These are phyloP conservation scores for Boletus tomentosulus DNA, from an alignment of 768 basidiomycete species.

Conservation along the genomic window DNA sequence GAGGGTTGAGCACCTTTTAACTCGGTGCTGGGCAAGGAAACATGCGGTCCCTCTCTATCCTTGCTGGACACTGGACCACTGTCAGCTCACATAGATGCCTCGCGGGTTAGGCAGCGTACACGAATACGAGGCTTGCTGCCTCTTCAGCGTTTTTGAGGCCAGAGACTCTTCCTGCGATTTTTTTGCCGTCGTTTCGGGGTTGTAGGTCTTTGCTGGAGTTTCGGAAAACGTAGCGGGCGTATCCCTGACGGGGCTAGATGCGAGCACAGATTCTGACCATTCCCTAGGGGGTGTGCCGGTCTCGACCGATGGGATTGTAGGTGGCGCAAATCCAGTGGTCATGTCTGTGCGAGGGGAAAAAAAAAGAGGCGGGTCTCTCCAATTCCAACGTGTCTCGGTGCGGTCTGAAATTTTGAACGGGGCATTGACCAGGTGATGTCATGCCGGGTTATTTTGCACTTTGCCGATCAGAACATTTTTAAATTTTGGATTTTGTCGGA, in stretches of 20 bases:
- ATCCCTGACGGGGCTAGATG: slow-evolving; percentile 4
- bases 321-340: slow-evolving; percentile 6
- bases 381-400: not conserved
- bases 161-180: not conserved
- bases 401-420: not conserved
- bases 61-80: slow-evolving; percentile 3
- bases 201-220: not conserved
- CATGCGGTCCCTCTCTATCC: not conserved
- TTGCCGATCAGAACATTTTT: slow-evolving; percentile 8
- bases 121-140: slow-evolving; percentile 1
- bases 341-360: slow-evolving; percentile 4
- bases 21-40: slow-evolving; percentile 36
- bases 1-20: slow-evolving; percentile 29
- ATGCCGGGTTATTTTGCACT: slow-evolving; percentile 12
- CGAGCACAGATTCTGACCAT: slow-evolving; percentile 18
- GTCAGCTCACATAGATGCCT: slow-evolving; percentile 5
- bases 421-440: slow-evolving; percentile 24
- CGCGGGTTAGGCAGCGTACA: slow-evolving; percentile 7
- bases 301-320: slow-evolving; percentile 15
- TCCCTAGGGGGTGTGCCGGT: slow-evolving; percentile 16
- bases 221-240: slow-evolving; percentile 1
- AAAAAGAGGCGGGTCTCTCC: not conserved
- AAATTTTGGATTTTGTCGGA: not conserved
- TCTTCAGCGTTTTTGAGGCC: not conserved
- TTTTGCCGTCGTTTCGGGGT: not conserved